These are phyloP conservation scores for Sordariomycetes sp. DNA, from an alignment of 2,329 filamentous ascomycete species.

Conservation along the genomic window DNA sequence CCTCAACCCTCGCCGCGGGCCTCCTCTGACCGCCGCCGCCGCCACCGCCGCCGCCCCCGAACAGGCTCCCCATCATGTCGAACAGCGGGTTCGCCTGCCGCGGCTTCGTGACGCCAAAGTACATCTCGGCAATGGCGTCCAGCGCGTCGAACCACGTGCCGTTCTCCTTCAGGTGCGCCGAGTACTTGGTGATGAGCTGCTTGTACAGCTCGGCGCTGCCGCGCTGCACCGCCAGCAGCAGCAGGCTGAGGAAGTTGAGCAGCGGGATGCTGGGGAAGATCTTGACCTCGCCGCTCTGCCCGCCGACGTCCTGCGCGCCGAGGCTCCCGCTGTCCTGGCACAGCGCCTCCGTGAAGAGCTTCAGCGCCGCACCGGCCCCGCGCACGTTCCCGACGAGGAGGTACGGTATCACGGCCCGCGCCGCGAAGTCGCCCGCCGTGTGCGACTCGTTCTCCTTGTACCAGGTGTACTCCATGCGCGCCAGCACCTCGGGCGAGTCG, in stretches of 20 bases:
- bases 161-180: slow-evolving; percentile 64
- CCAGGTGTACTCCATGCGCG: slow-evolving; percentile 84
- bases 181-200: slow-evolving; percentile 75
- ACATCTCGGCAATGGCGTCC: slow-evolving; percentile 87
- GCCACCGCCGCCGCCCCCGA: slow-evolving; percentile 49
- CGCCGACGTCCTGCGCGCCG: slow-evolving; percentile 72
- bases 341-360: slow-evolving; percentile 41
- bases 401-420: slow-evolving; percentile 81
- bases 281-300: slow-evolving; percentile 59
- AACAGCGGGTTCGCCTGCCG: slow-evolving; percentile 85
- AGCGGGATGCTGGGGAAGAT: slow-evolving; percentile 89
- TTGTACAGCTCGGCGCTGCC: slow-evolving; percentile 69
- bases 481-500: slow-evolving; percentile 73
- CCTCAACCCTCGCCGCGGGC: slow-evolving; percentile 32
- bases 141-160: slow-evolving; percentile 72
- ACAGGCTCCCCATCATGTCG: slow-evolving; percentile 96
- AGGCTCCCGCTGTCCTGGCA: slow-evolving; percentile 37
- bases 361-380: slow-evolving; percentile 73
- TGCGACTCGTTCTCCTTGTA: slow-evolving; percentile 83
- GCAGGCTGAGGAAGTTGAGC: slow-evolving; percentile 82
- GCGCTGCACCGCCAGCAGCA: slow-evolving; percentile 75
- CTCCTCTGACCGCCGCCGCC: slow-evolving; percentile 15
- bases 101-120: slow-evolving; percentile 85
- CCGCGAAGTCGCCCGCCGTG: slow-evolving; percentile 76
- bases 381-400: slow-evolving; percentile 83